Evolutionary conservation across 495 filamentous ascomycete genomes (phyloP).

Genomic region (Viridothelium virens): DNA sequence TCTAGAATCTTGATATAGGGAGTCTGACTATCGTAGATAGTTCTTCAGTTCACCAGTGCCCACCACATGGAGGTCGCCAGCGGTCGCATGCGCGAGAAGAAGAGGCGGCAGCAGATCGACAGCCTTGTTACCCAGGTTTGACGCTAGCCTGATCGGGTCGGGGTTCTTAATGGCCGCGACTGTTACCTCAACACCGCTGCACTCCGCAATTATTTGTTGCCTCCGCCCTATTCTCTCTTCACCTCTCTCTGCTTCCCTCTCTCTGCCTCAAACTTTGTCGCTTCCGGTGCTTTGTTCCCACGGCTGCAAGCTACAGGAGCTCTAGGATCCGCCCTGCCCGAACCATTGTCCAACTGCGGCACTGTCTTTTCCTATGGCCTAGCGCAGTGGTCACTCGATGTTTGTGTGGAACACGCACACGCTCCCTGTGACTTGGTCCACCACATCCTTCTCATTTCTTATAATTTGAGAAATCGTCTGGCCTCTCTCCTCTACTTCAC

Average conservation of each 20-base stretch:
- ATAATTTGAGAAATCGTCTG: neutral
- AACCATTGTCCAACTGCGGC: neutral
- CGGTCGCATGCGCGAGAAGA: neutral
- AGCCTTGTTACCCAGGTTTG: neutral
- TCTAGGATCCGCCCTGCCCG: neutral
- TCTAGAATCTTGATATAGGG: too few relatives aligned
- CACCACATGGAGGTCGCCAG: too few relatives aligned
- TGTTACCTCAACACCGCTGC: slow-evolving; percentile 10
- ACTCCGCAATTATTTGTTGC: slow-evolving; percentile 8
- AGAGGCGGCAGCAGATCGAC: neutral
- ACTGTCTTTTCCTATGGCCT: neutral
- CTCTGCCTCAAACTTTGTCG: neutral
- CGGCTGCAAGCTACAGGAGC: neutral
- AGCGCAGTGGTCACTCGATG: neutral
- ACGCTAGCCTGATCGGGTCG: neutral
- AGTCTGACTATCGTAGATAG: too few relatives aligned
- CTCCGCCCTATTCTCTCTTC: neutral
- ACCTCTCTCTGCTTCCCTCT: neutral
- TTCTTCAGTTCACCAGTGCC: too few relatives aligned
- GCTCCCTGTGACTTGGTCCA: neutral
- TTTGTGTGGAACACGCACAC: neutral
- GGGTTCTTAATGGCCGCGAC: neutral
- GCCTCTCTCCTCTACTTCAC: neutral
- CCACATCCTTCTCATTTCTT: neutral
- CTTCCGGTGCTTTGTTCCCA: neutral